phyloP scores from a whole-genome alignment of 1,284 basidiomycete genomes.

The Apiotrichum porosum region DNA sequence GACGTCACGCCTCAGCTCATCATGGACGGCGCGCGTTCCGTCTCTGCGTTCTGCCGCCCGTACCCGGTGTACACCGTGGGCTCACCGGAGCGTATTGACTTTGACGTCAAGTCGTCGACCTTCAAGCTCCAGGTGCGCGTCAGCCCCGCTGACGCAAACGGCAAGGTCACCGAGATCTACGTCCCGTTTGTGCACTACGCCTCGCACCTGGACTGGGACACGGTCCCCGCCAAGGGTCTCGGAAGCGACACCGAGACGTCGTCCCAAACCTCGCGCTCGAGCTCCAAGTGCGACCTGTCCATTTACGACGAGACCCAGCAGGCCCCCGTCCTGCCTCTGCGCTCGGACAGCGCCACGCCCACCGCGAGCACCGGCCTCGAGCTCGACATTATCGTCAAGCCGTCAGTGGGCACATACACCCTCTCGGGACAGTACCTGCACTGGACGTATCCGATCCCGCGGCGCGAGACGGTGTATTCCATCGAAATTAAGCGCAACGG shows the following conservation, averaged over 20 bases:
- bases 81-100: constrained; percentile 60
- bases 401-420: constrained; percentile 64
- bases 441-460: constrained; percentile 79
- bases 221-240: too few relatives aligned
- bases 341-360: constrained; percentile 7
- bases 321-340: not conserved
- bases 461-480: constrained; percentile 55
- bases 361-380: constrained; percentile 9
- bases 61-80: constrained; percentile 74
- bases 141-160: constrained; percentile 48
- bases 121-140: constrained; percentile 67
- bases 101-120: constrained; percentile 66
- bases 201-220: constrained; percentile 40
- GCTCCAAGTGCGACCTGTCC: constrained; percentile 7
- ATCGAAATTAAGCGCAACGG: constrained; percentile 62
- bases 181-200: constrained; percentile 87
- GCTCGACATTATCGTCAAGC: constrained; percentile 51
- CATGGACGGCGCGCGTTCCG: constrained; percentile 73
- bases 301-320: constrained; percentile 3
- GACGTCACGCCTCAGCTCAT: constrained; percentile 60
- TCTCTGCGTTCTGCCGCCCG: constrained; percentile 75
- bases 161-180: constrained; percentile 71
- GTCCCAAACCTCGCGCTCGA: constrained; percentile 5
- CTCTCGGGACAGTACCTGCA: constrained; percentile 64
- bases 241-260: not conserved